Percentiles rank a stretch among this genome's conserved stretches.
phyloP scores from a whole-genome alignment of 1,139 yeast genomes.

The Pichia kudriavzevii region DNA sequence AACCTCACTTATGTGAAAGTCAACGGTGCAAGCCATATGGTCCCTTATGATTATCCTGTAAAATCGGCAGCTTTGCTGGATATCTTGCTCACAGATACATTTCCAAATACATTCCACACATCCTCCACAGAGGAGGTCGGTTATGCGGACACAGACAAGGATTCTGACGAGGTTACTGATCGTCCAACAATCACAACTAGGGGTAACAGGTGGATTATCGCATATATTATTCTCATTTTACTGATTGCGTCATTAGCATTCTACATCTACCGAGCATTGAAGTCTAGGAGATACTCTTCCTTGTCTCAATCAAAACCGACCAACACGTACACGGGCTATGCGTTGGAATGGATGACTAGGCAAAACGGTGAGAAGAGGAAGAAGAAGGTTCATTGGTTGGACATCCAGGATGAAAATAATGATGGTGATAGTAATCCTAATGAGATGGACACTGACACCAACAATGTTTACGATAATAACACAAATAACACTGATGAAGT shows the following conservation, averaged over 20 bases:
- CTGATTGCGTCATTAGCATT: slow-evolving; percentile 17
- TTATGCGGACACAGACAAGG: too few relatives aligned
- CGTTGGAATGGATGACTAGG: slow-evolving; percentile 11
- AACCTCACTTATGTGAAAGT: slow-evolving; percentile 74
- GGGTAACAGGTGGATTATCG: slow-evolving; percentile 1
- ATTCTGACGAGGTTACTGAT: too few relatives aligned
- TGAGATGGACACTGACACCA: too few relatives aligned
- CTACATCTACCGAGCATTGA: slow-evolving; percentile 26
- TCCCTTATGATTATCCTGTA: slow-evolving; percentile 88
- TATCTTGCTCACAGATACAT: too few relatives aligned
- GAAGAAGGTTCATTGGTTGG: slow-evolving; percentile 56
- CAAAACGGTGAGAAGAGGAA: slow-evolving; percentile 27
- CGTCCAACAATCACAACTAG: too few relatives aligned
- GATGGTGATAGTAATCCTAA: slow-evolving; percentile 26
- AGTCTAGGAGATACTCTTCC: slow-evolving; percentile 9
- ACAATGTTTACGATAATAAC: too few relatives aligned
- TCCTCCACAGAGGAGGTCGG: too few relatives aligned
- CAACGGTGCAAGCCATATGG: slow-evolving; percentile 86
- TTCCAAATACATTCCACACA: too few relatives aligned
- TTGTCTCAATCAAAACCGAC: slow-evolving; percentile 4
- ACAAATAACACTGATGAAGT: too few relatives aligned
- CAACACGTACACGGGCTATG: slow-evolving; percentile 9
- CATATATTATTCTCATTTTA: slow-evolving; percentile 4
- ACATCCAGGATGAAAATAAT: slow-evolving; percentile 18
- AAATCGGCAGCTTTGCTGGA: too few relatives aligned